These are phyloP conservation scores for Corymbia calophylla DNA, from an alignment of 441 rosid species.

Conservation along the genomic window DNA sequence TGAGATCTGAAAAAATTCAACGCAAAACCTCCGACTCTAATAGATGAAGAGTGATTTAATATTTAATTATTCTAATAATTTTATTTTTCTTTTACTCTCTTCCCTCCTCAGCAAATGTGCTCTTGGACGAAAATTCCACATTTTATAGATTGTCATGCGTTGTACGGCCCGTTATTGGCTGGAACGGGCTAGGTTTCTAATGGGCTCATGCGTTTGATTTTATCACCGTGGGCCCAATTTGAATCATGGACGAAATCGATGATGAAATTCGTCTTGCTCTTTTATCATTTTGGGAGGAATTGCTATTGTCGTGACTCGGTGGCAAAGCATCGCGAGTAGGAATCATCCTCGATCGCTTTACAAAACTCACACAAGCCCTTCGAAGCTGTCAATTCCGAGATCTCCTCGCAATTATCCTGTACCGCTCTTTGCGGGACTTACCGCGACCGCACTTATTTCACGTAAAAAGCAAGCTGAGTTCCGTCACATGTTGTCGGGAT, in stretches of 20 bases:
- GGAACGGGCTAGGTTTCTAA: not conserved
- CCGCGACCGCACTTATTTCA: not conserved
- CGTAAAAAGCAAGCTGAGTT: accelerated
- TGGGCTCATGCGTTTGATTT: not conserved
- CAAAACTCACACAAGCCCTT: not conserved
- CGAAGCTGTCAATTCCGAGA: too few species aligned
- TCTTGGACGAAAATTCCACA: not conserved
- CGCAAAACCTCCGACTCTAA: too few species aligned
- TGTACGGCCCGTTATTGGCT: not conserved
- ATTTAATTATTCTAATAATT: not conserved
- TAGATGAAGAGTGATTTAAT: too few species aligned
- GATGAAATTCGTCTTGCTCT: not conserved
- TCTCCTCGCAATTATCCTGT: not conserved
- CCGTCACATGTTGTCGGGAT: accelerated
- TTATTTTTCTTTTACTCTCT: accelerated
- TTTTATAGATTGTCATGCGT: not conserved
- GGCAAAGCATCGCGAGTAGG: not conserved
- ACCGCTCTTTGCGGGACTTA: not conserved
- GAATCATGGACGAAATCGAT: not conserved
- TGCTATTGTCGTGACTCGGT: not conserved
- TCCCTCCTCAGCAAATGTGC: not conserved
- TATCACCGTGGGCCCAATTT: not conserved
- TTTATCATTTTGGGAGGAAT: not conserved
- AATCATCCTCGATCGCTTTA: not conserved
- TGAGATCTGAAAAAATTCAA: too few species aligned